Evolutionary conservation across 2,329 filamentous ascomycete species (phyloP), one percentile per base, ranked within the genome.

Genomic region (Aspergillus glaucus): DNA sequence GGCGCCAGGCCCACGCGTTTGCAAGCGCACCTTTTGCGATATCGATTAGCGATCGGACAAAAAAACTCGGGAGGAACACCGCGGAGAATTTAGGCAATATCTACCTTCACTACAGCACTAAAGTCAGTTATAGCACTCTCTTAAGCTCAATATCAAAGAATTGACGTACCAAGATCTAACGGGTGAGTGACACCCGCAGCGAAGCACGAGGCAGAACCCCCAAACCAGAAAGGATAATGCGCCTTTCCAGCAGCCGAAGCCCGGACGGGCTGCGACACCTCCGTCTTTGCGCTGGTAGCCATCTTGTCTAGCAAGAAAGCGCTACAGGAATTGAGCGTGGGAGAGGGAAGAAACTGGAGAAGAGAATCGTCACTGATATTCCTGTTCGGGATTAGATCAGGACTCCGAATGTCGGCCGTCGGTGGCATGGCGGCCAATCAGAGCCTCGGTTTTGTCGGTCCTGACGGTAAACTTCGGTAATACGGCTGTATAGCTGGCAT

Each of bases 101-200:
- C 45, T 72, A 74, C 78, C 73, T 83, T 84, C 60, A 83, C 80
- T 82, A 57, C 50, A 52, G 44, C 28, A 26, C n/a, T 28, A 46
- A 41, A 48, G 58, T 67, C 49, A 66, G 60, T 44, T 51, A 9
- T 26, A 44, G n/a, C 39, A 14, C 28, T 12, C 34, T 30, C 34
- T 12, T 37, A 43, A 39, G 4, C 30, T 30, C 48, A 37, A 40
- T 9, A 39, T 44, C 37, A 19, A 44, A 14, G 41, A 43, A 43
- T 43, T 28, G 24, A 45, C 85, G 69, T 79, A 94, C 89, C 82
- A 55, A 96, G 78, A 79, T 96, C 91, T 64, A 97, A 76, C 44
- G 92, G 92, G 77, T 97, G 92, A 26, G 92, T 97, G 44, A 95
- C 87, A 59, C 84, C 85, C 41, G 92, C 91, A 34, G 92, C 92